Evolutionary conservation across 2,329 filamentous ascomycete species (phyloP).

Genomic region (Bipolaris gigantea): DNA sequence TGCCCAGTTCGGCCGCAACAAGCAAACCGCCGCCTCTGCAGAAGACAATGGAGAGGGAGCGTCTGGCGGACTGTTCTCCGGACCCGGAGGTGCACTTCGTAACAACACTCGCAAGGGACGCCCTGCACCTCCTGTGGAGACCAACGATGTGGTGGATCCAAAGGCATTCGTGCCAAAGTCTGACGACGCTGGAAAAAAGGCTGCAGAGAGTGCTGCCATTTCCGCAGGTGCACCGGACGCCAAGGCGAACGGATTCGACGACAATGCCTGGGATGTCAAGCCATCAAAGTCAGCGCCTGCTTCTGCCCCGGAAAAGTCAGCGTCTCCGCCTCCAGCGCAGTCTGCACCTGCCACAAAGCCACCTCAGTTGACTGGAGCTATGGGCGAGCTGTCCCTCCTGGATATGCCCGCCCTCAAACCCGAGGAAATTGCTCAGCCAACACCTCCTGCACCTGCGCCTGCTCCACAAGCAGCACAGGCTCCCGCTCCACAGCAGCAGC

Average conservation of each 20-base stretch:
- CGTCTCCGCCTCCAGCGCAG: constrained; percentile 47
- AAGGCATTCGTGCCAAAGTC: constrained; percentile 73
- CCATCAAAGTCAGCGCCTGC: constrained; percentile 63
- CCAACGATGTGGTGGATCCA: constrained; percentile 83
- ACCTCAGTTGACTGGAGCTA: constrained; percentile 62
- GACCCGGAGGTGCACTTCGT: constrained; percentile 82
- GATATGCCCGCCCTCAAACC: constrained; percentile 49
- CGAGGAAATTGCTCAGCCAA: constrained; percentile 46
- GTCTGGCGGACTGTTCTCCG: constrained; percentile 84
- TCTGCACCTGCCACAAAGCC: constrained; percentile 42
- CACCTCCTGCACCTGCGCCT: constrained; percentile 42
- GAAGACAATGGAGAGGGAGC: constrained; percentile 61
- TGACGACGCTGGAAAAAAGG: constrained; percentile 49
- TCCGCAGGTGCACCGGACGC: constrained; percentile 54
- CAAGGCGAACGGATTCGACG: constrained; percentile 74
- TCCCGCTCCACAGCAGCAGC: constrained; percentile 38
- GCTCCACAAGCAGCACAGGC: constrained; percentile 47
- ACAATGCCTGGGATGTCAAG: constrained; percentile 97
- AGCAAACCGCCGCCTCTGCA: constrained; percentile 57
- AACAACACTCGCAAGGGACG: constrained; percentile 95
- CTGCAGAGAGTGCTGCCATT: constrained; percentile 50
- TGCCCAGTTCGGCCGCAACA: constrained; percentile 70
- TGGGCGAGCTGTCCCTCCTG: constrained; percentile 69
- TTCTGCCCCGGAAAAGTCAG: constrained; percentile 1
- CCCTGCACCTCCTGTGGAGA: constrained; percentile 82